Base-by-base conservation (phyloP, 495 filamentous ascomycete genomes). In the Hamigera avellanea region DNA sequence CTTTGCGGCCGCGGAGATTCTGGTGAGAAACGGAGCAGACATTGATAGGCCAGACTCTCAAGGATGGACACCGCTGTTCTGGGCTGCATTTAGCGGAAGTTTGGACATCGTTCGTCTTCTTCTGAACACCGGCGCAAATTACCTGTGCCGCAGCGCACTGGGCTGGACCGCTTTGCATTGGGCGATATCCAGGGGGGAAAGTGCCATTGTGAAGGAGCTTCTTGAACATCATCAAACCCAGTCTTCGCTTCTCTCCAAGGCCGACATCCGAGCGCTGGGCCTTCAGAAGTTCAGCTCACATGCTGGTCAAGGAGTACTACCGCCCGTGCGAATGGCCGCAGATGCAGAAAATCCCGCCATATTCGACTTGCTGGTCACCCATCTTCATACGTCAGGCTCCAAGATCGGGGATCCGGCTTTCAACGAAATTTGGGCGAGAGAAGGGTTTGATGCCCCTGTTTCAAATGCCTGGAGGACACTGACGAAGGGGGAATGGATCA, bases 11-110 rank as follows among this genome's bases (percentile, higher is more conserved):
- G 48, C 56, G 4, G 37, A 48, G 26, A 14, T 58, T 31, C 41
- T 61, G 8, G 39, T 64, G 17, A 36, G 52, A n/a, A 46, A 54
- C 19, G 46, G 48, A 19, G 51, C 57, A 2, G 30, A 62, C 26
- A 39, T 64, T 19, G 53, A 64, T 41, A 42, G 39, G 26, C 33
- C 34, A 18, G 43, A 49, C 35, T 35, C 36, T 0, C 33, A 39
- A 19, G 44, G 44, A 6, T 36, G 42, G 39, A 45, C 43, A 8
- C 49, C 53, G 9, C 37, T 63, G 15, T 52, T 57, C 35, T 43
- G 49, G 19, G 53, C 57, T 1, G 53, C 49, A 1, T 44, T 48
- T 23, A 37, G 17, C 16, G 33, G 45, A 23, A 40, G 49, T 18
- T 12, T 26, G 2, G n/a, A 32, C 8, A 26, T 49, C 19, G 36